Conservation (phyloP, 805 yeast species). For the Spathaspora hagerdaliae region DNA sequence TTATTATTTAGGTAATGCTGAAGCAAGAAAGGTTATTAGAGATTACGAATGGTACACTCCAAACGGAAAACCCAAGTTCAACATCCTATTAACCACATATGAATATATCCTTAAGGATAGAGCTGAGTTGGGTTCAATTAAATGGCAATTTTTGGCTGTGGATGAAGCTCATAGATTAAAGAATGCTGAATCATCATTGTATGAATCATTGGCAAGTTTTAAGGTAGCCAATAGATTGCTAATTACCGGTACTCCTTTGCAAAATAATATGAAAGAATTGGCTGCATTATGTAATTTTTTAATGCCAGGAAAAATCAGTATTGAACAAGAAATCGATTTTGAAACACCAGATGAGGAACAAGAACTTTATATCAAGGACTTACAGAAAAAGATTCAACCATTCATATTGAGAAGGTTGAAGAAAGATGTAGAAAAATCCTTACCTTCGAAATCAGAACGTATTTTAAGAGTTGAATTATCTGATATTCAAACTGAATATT, state of each 20-base stretch:
- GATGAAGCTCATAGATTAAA: conserved; percentile 98
- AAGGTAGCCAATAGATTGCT: conserved; percentile 79
- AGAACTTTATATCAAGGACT: conserved; percentile 80
- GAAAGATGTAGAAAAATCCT: conserved; percentile 94
- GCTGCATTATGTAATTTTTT: conserved; percentile 93
- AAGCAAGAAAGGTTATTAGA: conserved; percentile 76
- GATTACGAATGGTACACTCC: conserved; percentile 75
- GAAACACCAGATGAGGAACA: conserved; percentile 84
- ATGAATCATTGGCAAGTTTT: conserved; percentile 81
- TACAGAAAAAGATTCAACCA: conserved; percentile 84
- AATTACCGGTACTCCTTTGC: conserved; percentile 97
- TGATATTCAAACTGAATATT: conserved; percentile 92
- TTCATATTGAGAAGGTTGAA: conserved; percentile 89
- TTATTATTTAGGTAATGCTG: conserved; percentile 88
- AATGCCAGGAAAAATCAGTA: conserved; percentile 90
- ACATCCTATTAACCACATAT: conserved; percentile 88
- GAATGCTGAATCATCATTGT: conserved; percentile 88
- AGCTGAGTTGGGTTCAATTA: conserved; percentile 69
- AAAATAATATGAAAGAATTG: conserved; percentile 89
- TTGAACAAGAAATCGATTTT: conserved; percentile 93
- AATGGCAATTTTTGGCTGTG: conserved; percentile 96
- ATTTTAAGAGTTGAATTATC: conserved; percentile 92
- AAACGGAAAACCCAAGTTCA: conserved; percentile 78
- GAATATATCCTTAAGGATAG: conserved; percentile 94
- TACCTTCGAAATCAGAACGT: conserved; percentile 94